Percentiles rank a stretch among this genome's conserved stretches.
phyloP scores from a whole-genome alignment of 2,329 filamentous ascomycete species.

The Dothidotthia symphoricarpi region DNA sequence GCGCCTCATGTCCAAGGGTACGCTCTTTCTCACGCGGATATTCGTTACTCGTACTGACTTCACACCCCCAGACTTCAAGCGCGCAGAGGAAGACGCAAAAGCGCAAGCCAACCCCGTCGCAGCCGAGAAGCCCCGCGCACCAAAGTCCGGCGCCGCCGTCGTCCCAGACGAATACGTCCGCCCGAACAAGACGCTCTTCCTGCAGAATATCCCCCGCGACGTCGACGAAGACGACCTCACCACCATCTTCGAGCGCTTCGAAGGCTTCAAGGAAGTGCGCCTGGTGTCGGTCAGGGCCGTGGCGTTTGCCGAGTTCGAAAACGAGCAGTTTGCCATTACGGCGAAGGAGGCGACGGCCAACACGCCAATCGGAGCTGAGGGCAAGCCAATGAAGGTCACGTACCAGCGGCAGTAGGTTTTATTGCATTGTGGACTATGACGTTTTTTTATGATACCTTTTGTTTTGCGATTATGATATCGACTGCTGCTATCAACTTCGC shows the following conservation, averaged over 20 bases:
- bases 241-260: conserved; percentile 80
- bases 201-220: conserved; percentile 87
- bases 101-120: conserved; percentile 68
- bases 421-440: conserved; percentile 13
- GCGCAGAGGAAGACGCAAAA: conserved; percentile 76
- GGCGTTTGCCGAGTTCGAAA: conserved; percentile 95
- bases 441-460: background rate
- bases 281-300: conserved; percentile 85
- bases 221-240: conserved; percentile 78
- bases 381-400: conserved; percentile 85
- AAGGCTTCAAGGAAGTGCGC: conserved; percentile 91
- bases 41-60: too few species aligned
- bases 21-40: background rate
- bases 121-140: conserved; percentile 55
- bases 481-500: too few species aligned
- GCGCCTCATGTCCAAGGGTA: conserved; percentile 87
- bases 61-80: conserved; percentile 62
- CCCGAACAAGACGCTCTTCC: conserved; percentile 93
- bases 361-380: conserved; percentile 71
- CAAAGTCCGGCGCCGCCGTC: conserved; percentile 68
- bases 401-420: conserved; percentile 77
- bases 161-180: conserved; percentile 98
- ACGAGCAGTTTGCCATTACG: conserved; percentile 81
- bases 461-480: too few species aligned
- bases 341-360: conserved; percentile 92